These are phyloP conservation scores for Sugiyamaella paludigena DNA, from an alignment of 1,139 yeast genomes.

Conservation along the genomic window DNA sequence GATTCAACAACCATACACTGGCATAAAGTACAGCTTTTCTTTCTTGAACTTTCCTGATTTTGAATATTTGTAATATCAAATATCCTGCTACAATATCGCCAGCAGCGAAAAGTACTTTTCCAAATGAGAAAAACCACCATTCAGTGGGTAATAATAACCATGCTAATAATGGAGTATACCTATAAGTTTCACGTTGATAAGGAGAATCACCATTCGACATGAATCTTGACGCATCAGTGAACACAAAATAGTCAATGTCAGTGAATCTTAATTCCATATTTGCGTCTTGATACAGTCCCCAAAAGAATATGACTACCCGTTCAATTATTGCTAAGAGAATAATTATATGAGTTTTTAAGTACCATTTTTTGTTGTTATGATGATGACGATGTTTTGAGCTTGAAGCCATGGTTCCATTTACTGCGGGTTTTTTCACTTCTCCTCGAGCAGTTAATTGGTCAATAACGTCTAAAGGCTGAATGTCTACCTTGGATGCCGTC, in stretches of 20 bases:
- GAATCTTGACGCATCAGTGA: constrained; percentile 83
- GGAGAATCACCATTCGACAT: constrained; percentile 70
- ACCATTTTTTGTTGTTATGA: constrained; percentile 10
- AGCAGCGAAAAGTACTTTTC: constrained; percentile 70
- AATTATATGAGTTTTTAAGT: constrained; percentile 17
- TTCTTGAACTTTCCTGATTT: constrained; percentile 31
- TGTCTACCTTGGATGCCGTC: too few relatives aligned
- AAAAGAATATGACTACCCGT: constrained; percentile 67
- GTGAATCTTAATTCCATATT: constrained; percentile 80
- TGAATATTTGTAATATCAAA: constrained; percentile 52
- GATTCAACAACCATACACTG: constrained; percentile 83
- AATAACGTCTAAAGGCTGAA: too few relatives aligned
- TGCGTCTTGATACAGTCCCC: constrained; percentile 85
- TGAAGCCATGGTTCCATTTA: too few relatives aligned
- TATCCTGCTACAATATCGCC: constrained; percentile 83
- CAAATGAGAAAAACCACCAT: constrained; percentile 56
- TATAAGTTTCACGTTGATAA: constrained; percentile 77
- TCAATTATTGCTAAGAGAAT: constrained; percentile 19
- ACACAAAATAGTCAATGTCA: constrained; percentile 89
- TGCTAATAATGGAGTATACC: constrained; percentile 88
- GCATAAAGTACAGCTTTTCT: constrained; percentile 44
- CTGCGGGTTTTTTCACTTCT: too few relatives aligned
- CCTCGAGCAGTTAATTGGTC: too few relatives aligned
- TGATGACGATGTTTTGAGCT: too few relatives aligned
- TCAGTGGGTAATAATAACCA: constrained; percentile 75